Percentiles rank a stretch among this genome's conserved stretches.
Conservation (phyloP, 2,329 filamentous ascomycete species). For the Microsporum audouinii region DNA sequence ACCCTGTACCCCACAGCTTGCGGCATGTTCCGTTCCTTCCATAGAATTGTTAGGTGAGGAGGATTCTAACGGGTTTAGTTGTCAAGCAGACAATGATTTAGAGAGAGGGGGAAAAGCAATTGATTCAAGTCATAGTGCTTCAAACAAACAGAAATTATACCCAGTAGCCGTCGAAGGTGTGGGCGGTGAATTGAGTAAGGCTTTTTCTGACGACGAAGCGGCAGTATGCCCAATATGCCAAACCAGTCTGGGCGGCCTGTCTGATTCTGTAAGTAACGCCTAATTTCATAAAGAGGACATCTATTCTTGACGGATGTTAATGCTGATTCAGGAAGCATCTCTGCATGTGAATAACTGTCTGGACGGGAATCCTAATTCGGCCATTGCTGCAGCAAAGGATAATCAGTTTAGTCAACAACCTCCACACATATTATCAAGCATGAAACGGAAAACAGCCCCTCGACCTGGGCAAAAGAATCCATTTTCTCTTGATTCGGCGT, state of each 20-base stretch:
- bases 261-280: conserved; percentile 28
- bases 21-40: background rate
- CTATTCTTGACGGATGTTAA: background rate
- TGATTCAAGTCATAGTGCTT: conserved; percentile 31
- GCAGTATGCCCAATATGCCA: conserved; percentile 67
- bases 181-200: background rate
- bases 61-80: background rate
- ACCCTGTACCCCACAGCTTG: background rate
- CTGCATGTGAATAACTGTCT: conserved; percentile 87
- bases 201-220: conserved; percentile 16
- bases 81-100: conserved; percentile 7
- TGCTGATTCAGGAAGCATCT: conserved; percentile 52
- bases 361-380: conserved; percentile 58
- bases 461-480: conserved; percentile 73
- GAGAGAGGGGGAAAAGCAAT: conserved; percentile 25
- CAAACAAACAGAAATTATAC: background rate
- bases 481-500: conserved; percentile 43
- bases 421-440: conserved; percentile 39
- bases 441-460: conserved; percentile 57
- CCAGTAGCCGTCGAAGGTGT: background rate
- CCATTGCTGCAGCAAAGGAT: conserved; percentile 6
- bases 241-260: conserved; percentile 48
- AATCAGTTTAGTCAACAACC: conserved; percentile 17
- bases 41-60: background rate
- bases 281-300: conserved; percentile 1